A percentile compares a stretch with the other conserved stretches of the same genome.
These are phyloP conservation scores for Tolypocladium sp. DNA, from an alignment of 2,329 filamentous ascomycete genomes.

Conservation along the genomic window DNA sequence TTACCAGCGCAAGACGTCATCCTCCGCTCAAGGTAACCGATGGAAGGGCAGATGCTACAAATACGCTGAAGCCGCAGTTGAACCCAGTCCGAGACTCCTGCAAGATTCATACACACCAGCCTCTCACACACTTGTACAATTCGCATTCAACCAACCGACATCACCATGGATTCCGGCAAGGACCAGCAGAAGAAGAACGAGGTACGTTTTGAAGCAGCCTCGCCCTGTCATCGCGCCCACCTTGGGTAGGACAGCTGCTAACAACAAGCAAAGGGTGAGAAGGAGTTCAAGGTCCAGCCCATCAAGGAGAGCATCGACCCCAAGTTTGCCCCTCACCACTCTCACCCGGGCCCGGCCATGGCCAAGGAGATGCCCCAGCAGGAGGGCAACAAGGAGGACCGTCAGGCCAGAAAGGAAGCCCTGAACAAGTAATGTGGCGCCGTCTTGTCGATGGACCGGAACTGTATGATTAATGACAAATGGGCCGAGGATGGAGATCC, in stretches of 20 bases:
- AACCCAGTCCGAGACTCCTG: background rate
- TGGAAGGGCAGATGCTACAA: background rate
- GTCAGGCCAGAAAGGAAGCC: slow-evolving; percentile 53
- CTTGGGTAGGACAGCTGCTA: background rate
- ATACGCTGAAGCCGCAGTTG: background rate
- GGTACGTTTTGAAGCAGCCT: slow-evolving; percentile 15
- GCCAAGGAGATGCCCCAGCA: slow-evolving; percentile 42
- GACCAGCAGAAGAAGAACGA: slow-evolving; percentile 10
- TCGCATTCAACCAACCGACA: background rate
- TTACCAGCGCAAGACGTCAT: slow-evolving; percentile 3
- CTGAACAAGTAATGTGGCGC: slow-evolving; percentile 44
- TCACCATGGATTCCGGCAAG: slow-evolving; percentile 11
- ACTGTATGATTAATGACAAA: background rate
- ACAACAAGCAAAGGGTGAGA: slow-evolving; percentile 27
- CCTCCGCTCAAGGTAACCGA: background rate
- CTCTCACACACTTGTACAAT: background rate
- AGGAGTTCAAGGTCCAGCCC: slow-evolving; percentile 36
- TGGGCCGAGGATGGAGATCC: background rate
- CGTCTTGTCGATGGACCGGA: background rate
- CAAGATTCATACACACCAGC: background rate
- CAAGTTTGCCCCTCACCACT: slow-evolving; percentile 42
- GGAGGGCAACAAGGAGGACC: slow-evolving; percentile 61
- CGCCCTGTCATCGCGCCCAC: too few relatives aligned
- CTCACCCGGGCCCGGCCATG: slow-evolving; percentile 49
- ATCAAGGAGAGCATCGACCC: slow-evolving; percentile 31